phyloP scores from a whole-genome alignment of 805 yeast species.

The Teunomyces kruisii region DNA sequence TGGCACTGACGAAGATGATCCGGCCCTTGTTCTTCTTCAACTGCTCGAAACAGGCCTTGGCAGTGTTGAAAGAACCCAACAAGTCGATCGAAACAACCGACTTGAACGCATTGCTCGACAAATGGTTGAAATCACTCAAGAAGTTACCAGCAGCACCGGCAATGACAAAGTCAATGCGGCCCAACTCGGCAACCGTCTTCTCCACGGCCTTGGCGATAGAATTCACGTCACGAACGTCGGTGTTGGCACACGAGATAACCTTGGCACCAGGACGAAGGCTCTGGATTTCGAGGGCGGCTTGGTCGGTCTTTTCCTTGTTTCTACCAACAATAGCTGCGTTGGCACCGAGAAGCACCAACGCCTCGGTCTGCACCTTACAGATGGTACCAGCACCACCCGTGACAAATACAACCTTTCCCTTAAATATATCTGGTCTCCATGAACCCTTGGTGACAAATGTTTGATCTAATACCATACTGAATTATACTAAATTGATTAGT shows the following conservation, averaged over 20 bases:
- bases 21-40: slow-evolving; percentile 39
- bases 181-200: slow-evolving; percentile 28
- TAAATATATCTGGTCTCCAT: slow-evolving; percentile 27
- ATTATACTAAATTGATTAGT: background rate
- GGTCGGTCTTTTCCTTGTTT: slow-evolving; percentile 23
- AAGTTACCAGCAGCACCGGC: slow-evolving; percentile 49
- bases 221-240: slow-evolving; percentile 24
- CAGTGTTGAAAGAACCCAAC: slow-evolving; percentile 43
- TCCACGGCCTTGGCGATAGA: slow-evolving; percentile 24
- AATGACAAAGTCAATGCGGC: slow-evolving; percentile 43
- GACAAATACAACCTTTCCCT: slow-evolving; percentile 31
- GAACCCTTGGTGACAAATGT: slow-evolving; percentile 18
- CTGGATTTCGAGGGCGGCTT: slow-evolving; percentile 23
- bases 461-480: slow-evolving; percentile 12
- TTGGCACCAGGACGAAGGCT: slow-evolving; percentile 23
- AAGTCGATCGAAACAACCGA: slow-evolving; percentile 40
- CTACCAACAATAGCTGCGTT: slow-evolving; percentile 29
- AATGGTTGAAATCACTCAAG: slow-evolving; percentile 42
- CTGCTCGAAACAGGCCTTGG: slow-evolving; percentile 38
- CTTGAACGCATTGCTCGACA: slow-evolving; percentile 42
- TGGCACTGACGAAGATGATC: slow-evolving; percentile 39
- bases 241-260: slow-evolving; percentile 21
- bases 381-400: slow-evolving; percentile 33
- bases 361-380: slow-evolving; percentile 30
- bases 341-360: slow-evolving; percentile 28